Evolutionary conservation across 768 basidiomycete genomes (phyloP).

Genomic region (Mycena metata): DNA sequence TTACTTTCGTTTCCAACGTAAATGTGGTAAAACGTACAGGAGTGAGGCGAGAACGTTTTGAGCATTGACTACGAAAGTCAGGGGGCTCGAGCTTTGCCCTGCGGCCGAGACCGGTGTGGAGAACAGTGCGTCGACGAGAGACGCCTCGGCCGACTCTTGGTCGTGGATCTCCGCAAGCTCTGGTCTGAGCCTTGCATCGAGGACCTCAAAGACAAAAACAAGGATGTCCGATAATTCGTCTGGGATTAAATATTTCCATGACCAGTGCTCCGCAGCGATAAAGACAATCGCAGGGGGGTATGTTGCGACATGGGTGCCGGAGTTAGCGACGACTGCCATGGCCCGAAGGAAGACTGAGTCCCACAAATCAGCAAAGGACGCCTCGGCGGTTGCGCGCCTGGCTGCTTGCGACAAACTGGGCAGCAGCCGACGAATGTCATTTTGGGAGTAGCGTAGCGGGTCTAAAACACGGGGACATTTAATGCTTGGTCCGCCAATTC

Average conservation of each 20-base stretch:
- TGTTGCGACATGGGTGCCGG: not conserved
- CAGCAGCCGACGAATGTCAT: conserved; percentile 24
- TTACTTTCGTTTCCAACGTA: too few relatives aligned
- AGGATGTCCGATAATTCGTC: conserved; percentile 18
- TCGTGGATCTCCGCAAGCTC: not conserved
- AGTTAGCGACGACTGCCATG: conserved; percentile 25
- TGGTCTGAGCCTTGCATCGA: conserved; percentile 6
- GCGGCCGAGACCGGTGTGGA: not conserved
- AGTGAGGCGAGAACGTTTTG: conserved; percentile 27
- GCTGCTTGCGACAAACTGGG: conserved; percentile 28
- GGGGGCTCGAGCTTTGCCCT: too few relatives aligned
- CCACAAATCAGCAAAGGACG: conserved; percentile 10
- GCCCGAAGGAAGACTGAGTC: conserved; percentile 28
- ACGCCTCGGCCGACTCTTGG: not conserved
- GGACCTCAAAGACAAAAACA: conserved; percentile 20
- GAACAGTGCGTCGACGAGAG: not conserved
- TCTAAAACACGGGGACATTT: too few relatives aligned
- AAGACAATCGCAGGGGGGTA: conserved; percentile 23
- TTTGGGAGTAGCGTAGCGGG: conserved; percentile 30
- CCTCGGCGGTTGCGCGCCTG: conserved; percentile 6
- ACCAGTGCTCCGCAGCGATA: conserved; percentile 24
- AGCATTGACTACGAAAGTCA: not conserved
- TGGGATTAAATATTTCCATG: conserved; percentile 29
- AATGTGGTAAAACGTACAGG: not conserved
- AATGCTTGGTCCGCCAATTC: too few relatives aligned